Evolutionary conservation across 192 early-diverging fungal genomes (phyloP).

Genomic region (Diversispora eburnea): DNA sequence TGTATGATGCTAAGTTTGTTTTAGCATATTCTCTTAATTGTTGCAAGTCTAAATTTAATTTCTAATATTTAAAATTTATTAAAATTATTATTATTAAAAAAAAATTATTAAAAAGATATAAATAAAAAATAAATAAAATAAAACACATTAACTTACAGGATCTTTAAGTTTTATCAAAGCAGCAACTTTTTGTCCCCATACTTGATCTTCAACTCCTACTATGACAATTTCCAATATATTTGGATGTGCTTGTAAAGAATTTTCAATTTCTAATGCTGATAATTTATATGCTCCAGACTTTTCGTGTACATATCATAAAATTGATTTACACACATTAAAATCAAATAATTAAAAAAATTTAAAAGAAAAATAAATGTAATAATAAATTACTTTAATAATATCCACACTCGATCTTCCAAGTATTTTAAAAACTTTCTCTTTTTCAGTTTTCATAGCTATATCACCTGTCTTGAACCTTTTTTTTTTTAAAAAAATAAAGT

Average conservation of each 20-base stretch:
- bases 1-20: slow-evolving; percentile 66
- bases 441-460: slow-evolving; percentile 52
- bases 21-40: slow-evolving; percentile 14
- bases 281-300: slow-evolving; percentile 82
- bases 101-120: neutral
- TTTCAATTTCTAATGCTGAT: slow-evolving; percentile 80
- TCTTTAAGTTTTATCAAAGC: slow-evolving; percentile 57
- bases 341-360: too few relatives aligned
- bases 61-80: neutral
- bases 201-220: slow-evolving; percentile 66
- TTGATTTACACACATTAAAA: too few relatives aligned
- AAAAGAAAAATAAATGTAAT: too few relatives aligned
- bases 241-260: slow-evolving; percentile 63
- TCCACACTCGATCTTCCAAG: slow-evolving; percentile 78
- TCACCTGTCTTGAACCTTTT: slow-evolving; percentile 76
- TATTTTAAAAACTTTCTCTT: slow-evolving; percentile 63
- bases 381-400: slow-evolving; percentile 65
- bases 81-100: neutral
- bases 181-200: slow-evolving; percentile 75
- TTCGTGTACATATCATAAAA: neutral
- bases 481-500: slow-evolving; percentile 18
- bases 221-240: slow-evolving; percentile 68
- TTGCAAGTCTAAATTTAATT: neutral
- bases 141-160: slow-evolving; percentile 16
- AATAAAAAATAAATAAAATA: neutral